Evolutionary conservation across 176 grass and related monocot genomes (phyloP).

Genomic region (Oryza glaberrima): DNA sequence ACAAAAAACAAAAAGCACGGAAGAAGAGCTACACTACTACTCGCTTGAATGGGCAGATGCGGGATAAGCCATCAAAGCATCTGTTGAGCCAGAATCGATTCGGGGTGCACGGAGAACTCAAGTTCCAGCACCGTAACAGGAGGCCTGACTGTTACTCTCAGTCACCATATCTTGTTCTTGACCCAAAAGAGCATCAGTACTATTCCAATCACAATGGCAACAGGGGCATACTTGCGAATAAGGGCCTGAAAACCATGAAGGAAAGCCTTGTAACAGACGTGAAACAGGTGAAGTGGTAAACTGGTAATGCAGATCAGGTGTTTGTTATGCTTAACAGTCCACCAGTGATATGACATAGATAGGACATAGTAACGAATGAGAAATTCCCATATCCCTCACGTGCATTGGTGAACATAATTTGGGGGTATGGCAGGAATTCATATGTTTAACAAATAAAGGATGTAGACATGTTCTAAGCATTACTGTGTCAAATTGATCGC

Average conservation of each 20-base stretch:
- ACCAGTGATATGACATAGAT: background rate
- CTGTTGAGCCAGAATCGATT: constrained; percentile 24
- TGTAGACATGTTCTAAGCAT: background rate
- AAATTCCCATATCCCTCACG: background rate
- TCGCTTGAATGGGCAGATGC: constrained; percentile 62
- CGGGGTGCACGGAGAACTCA: constrained; percentile 1
- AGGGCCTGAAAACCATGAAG: constrained; percentile 63
- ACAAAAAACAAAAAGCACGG: too few species aligned
- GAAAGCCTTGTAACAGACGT: background rate
- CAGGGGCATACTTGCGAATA: constrained; percentile 76
- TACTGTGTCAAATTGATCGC: background rate
- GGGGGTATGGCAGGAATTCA: background rate
- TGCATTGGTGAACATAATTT: background rate
- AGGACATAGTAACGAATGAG: background rate
- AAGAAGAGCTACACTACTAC: constrained; percentile 34
- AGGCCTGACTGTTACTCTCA: background rate
- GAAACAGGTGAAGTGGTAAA: background rate
- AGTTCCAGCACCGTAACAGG: constrained; percentile 8
- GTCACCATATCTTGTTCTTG: constrained; percentile 90
- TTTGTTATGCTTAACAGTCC: background rate
- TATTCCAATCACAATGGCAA: constrained; percentile 86
- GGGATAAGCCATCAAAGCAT: constrained; percentile 54
- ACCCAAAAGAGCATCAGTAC: constrained; percentile 88
- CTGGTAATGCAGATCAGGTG: background rate
- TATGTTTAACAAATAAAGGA: background rate